These are phyloP conservation scores for Hypoxylon sp. DNA, from an alignment of 2,329 filamentous ascomycete species.

Conservation along the genomic window DNA sequence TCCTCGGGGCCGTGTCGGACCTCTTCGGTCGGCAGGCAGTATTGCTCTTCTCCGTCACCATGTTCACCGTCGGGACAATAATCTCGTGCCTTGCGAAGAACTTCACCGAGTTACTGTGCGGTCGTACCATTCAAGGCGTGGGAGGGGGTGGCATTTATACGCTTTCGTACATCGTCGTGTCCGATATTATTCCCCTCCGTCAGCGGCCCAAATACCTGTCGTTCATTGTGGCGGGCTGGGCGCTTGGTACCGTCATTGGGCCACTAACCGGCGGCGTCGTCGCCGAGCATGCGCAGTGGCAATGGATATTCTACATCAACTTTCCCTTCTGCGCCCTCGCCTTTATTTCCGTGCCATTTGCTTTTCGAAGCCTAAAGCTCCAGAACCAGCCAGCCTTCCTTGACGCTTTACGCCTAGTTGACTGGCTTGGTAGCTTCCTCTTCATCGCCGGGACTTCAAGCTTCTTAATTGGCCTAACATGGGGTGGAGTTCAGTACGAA, in stretches of 20 bases:
- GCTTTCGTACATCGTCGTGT: slow-evolving; percentile 31
- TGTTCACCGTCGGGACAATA: slow-evolving; percentile 41
- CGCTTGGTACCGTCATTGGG: slow-evolving; percentile 37
- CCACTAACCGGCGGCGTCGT: slow-evolving; percentile 38
- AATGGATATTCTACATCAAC: slow-evolving; percentile 38
- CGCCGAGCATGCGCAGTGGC: slow-evolving; percentile 32
- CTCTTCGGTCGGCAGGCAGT: background rate
- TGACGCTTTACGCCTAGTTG: background rate
- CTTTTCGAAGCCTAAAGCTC: slow-evolving; percentile 9
- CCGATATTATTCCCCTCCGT: slow-evolving; percentile 43
- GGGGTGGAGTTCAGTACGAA: slow-evolving; percentile 57
- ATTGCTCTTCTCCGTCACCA: slow-evolving; percentile 23
- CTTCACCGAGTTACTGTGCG: slow-evolving; percentile 27
- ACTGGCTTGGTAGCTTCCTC: background rate
- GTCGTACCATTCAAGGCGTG: slow-evolving; percentile 39
- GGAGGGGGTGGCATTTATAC: slow-evolving; percentile 41
- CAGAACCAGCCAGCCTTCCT: background rate
- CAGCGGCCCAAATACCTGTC: slow-evolving; percentile 39
- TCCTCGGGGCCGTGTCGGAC: background rate
- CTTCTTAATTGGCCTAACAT: slow-evolving; percentile 65
- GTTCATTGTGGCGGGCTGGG: slow-evolving; percentile 34
- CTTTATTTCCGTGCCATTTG: slow-evolving; percentile 48
- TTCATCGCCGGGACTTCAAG: slow-evolving; percentile 58
- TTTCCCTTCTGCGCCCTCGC: background rate
- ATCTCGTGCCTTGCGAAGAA: slow-evolving; percentile 31